Conservation (phyloP, 1,284 basidiomycete species). For the Austroboletus niveus region DNA sequence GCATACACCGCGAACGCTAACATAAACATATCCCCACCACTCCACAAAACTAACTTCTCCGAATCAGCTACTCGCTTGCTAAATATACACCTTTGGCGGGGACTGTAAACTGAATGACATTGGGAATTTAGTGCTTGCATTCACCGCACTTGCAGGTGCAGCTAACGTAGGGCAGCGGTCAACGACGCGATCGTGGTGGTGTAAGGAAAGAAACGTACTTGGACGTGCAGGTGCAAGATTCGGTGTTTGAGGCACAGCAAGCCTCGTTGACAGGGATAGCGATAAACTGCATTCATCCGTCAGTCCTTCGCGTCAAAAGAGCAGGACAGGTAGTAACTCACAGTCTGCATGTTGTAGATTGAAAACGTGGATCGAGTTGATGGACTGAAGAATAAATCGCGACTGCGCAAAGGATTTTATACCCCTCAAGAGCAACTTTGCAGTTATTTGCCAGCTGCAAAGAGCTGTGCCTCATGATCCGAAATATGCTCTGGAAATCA, state of each 20-base stretch:
- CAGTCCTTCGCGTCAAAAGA: background rate
- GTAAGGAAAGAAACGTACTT: slow-evolving; percentile 2
- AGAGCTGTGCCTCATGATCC: background rate
- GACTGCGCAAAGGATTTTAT: slow-evolving; percentile 2
- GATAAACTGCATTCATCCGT: slow-evolving; percentile 6
- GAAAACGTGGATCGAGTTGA: slow-evolving; percentile 4
- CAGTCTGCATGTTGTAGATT: slow-evolving; percentile 17
- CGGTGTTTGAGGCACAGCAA: slow-evolving; percentile 15
- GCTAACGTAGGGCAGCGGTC: slow-evolving; percentile 5
- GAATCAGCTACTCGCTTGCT: too few relatives aligned
- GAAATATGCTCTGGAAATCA: background rate
- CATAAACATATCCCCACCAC: too few relatives aligned
- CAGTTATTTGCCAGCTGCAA: slow-evolving; percentile 4
- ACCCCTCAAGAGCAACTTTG: slow-evolving; percentile 7
- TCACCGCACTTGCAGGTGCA: slow-evolving; percentile 19
- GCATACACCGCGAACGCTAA: too few relatives aligned
- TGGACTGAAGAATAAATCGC: background rate
- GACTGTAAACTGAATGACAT: too few relatives aligned
- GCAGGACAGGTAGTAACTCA: slow-evolving; percentile 1
- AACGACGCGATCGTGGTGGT: background rate
- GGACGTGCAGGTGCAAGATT: slow-evolving; percentile 12
- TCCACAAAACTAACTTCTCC: too few relatives aligned
- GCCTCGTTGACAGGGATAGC: slow-evolving; percentile 25
- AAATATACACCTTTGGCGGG: too few relatives aligned
- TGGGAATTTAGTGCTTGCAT: slow-evolving; percentile 19